Percentiles rank a stretch among this genome's conserved stretches.
phyloP scores from a whole-genome alignment of 2,329 filamentous ascomycete species.

The Ceratocystis smalleyi region DNA sequence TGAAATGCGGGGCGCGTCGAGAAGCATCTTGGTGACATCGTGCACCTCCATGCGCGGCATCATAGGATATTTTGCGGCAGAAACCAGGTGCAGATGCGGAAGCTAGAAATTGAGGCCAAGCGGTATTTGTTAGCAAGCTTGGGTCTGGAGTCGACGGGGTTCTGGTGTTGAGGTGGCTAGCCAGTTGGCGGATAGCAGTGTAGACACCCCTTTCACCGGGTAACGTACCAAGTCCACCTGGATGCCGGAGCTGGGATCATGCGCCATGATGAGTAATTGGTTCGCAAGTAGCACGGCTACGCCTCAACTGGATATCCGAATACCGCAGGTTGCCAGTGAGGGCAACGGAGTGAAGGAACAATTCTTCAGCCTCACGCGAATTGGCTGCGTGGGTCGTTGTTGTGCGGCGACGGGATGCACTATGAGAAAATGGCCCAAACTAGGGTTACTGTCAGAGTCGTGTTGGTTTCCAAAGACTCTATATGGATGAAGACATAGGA shows the following conservation, averaged over 20 bases:
- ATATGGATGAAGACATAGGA: background rate
- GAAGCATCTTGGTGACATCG: constrained; percentile 68
- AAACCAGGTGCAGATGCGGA: constrained; percentile 79
- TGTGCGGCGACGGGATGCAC: background rate
- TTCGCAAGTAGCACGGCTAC: too few species aligned
- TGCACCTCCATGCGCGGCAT: constrained; percentile 55
- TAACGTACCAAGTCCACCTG: constrained; percentile 29
- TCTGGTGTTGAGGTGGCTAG: too few species aligned
- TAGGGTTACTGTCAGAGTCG: too few species aligned
- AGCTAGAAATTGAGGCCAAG: constrained; percentile 36
- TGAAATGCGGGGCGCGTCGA: constrained; percentile 70
- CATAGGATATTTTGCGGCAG: constrained; percentile 63
- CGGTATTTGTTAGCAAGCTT: background rate
- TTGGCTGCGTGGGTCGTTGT: background rate
- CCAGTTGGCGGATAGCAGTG: background rate
- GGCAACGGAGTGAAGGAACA: background rate
- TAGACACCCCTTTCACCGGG: background rate
- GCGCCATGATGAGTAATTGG: constrained; percentile 24
- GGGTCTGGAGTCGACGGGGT: background rate
- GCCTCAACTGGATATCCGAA: too few species aligned
- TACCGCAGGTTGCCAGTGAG: too few species aligned
- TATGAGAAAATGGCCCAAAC: background rate
- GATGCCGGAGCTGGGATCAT: constrained; percentile 30
- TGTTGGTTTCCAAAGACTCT: background rate
- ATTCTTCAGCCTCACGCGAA: background rate